Conservation (phyloP, 345 rosid genomes). For the Dipteronia sinensis region DNA sequence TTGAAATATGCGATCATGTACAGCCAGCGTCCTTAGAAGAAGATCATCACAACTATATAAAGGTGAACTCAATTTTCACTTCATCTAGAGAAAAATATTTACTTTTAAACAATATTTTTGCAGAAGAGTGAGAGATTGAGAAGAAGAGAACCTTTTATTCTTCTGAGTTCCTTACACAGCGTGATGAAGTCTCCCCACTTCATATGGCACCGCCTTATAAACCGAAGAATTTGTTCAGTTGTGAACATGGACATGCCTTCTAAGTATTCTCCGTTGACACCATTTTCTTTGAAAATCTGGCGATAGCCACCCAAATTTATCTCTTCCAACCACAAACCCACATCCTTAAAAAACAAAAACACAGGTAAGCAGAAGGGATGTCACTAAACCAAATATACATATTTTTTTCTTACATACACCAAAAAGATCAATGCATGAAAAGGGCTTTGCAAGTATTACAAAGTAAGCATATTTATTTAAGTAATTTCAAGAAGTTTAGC, state of each 20-base stretch:
- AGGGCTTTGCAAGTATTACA: neutral
- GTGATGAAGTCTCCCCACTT: constrained; percentile 99
- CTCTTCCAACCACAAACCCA: constrained; percentile 94
- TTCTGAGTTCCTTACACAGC: constrained; percentile 91
- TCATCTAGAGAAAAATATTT: neutral
- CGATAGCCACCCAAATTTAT: constrained; percentile 91
- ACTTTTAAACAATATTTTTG: neutral
- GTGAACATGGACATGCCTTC: constrained; percentile 99
- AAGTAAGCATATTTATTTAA: neutral
- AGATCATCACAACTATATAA: neutral
- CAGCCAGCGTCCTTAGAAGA: neutral
- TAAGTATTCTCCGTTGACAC: constrained; percentile 92
- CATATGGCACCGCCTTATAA: constrained; percentile 99
- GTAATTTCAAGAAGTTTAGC: neutral
- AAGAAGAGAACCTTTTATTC: constrained; percentile 74
- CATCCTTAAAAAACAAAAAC: constrained; percentile 56
- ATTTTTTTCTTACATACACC: neutral
- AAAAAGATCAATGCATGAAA: neutral
- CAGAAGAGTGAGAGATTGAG: neutral
- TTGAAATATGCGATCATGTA: neutral
- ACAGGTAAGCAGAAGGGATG: neutral
- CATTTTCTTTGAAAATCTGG: constrained; percentile 81
- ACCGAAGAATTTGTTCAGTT: constrained; percentile 94
- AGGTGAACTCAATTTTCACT: neutral
- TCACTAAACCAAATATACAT: constrained; percentile 10